A percentile compares a stretch with the other conserved stretches of the same genome.
phyloP scores from a whole-genome alignment of 129 eudicot species.

The Apium graveolens region DNA sequence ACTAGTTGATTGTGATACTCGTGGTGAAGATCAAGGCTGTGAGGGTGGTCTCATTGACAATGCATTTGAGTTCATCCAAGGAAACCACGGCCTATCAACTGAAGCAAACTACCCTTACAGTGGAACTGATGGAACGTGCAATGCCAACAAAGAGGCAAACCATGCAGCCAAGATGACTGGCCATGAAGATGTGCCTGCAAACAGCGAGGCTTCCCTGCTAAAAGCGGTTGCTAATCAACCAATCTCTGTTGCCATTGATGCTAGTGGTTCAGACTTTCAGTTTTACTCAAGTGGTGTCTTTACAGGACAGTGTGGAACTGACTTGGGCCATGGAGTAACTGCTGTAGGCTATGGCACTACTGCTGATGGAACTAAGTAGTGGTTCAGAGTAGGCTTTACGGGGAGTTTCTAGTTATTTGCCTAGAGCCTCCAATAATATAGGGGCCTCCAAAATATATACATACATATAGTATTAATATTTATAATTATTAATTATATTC shows the following conservation, averaged over 20 bases:
- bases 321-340: neutral
- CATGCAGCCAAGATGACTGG: conserved; percentile 7
- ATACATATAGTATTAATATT: too few species aligned
- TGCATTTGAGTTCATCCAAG: conserved; percentile 8
- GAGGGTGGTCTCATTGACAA: conserved; percentile 9
- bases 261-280: neutral
- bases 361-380: conserved; percentile 4
- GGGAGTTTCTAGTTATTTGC: too few species aligned
- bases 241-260: conserved; percentile 6
- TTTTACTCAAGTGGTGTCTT: conserved; percentile 2
- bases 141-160: conserved; percentile 7
- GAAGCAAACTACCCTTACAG: conserved; percentile 4
- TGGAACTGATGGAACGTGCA: conserved; percentile 1
- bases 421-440: too few species aligned
- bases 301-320: conserved; percentile 2
- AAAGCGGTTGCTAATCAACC: conserved; percentile 10
- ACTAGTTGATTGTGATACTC: conserved; percentile 6
- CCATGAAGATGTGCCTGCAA: conserved; percentile 9
- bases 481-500: too few species aligned
- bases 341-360: conserved; percentile 4
- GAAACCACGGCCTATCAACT: neutral
- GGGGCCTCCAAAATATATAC: too few species aligned
- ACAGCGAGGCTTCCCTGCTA: neutral
- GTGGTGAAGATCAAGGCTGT: conserved; percentile 8
- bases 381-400: too few species aligned